Base-by-base conservation (phyloP, 2,329 filamentous ascomycete species). In the Aspergillus ochraceus region DNA sequence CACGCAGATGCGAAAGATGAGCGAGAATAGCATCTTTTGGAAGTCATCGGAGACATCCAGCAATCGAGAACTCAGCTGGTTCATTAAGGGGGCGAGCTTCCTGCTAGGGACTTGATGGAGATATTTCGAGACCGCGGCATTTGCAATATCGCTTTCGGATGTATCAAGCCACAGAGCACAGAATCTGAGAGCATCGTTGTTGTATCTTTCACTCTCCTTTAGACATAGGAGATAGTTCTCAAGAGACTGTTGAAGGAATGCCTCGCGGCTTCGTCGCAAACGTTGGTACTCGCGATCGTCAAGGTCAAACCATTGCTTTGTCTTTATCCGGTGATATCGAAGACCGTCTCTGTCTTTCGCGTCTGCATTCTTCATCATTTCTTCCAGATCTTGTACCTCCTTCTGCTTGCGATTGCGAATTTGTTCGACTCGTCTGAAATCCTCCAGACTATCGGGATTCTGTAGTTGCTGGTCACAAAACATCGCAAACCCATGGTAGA, bases 401-500 rank as follows among this genome's bases (percentile, higher is more conserved):
- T 90, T 87, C 64, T 87, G 84, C 74, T 97, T 97, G 61, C 88
- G 88, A 69, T 92, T 84, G 66, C 88, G 89, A 32, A 98, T 81
- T 66, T 87, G 91, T 70, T 90, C 86, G 47, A 97, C 84, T 50
- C 95, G 88, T 30, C 86, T 86, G 60, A 97, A 86, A 68, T 99
- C 95, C 73, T 96, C 92, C 1, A 93, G 79, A 36, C 89, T 87
- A 67, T 96, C 92, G 0, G 89, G 85, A 70, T 94, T 94, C 68
- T 97, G 90, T 10, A 99, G 81, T 73, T 99, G 95, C 69, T 92
- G 88, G 72, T 99, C 94, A 70, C 96, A 99, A 73, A 99, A 99
- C 54, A 88, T 85, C 26, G 96, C 95, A 74, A 98, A 98, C 68
- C 96, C 91, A 72, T 97, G 92, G 69, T 92, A 97, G 0, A 98